Evolutionary conservation across 148 eudicot species (phyloP), one percentile per base, ranked within the genome.

Genomic region (Persicaria tinctoria): DNA sequence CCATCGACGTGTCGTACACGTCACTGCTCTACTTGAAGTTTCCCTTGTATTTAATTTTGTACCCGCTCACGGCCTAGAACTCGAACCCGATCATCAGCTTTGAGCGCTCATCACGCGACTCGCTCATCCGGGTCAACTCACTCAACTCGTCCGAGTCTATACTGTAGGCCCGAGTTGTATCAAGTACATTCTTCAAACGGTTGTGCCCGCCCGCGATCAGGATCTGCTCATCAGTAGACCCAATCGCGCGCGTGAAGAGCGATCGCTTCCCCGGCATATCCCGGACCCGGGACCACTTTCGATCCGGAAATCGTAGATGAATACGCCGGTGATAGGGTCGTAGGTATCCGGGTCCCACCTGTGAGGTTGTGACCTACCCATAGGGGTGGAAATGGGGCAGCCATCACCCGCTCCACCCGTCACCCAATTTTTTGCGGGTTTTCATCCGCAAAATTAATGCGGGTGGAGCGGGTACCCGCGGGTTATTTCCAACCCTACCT

Each of bases 151-250:
- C 80, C 3, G 1, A 13, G 6, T 69, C 16, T 3, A 85, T 27
- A 17, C 86, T 84, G 38, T 85, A 91, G 4, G 77, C 80, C 87
- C 1, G 0, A 1, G 27, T 0, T 23, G 27, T 23, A 23, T 23
- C 27, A 23, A 23, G 27, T 23, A 1, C 27, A 89, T 91, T 91
- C 72, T 91, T 87, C 80, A 73, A 81, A 79, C 79, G 84, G 68
- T 87, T 91, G 79, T 91, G 97, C 11, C 97, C 93, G 13, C 97
- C 93, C 18, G 97, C 93, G 5, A 91, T 76, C 46, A 76, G 66
- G 0, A 91, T 78, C 9, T 49, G 32, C 12, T 86, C 90, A 0
- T 73, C 77, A 0, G 48, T 18, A 0, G 82, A 89, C 0, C 82
- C 91, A 5, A 56, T 76, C 9, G 91, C 91, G 51, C 27, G 27